Evolutionary conservation across 441 rosid genomes (phyloP), one percentile per base, ranked within the genome.

Genomic region (Pelargonium myrrhifolium): DNA sequence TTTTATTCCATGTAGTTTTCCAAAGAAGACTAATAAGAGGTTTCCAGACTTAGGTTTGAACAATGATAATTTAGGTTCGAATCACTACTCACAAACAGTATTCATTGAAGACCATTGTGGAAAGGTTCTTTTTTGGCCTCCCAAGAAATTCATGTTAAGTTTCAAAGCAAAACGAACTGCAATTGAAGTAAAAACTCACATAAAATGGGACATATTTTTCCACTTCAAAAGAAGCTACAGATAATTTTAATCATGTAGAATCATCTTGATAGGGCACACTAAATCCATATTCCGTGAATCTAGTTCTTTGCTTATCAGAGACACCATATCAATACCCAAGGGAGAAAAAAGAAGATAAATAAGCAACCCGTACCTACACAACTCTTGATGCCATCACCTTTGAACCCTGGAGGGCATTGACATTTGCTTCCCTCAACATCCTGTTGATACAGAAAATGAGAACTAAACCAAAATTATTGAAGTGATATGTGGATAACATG

Each of bases 341-440:
- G 55, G 55, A n/a, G n/a, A 56, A 21, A 37, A 37, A 37, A 39
- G 70, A 70, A 22, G 65, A 49, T 60, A 49, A 37, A 65, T 6
- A 4, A 68, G 49, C 31, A 42, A 45, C 9, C 64, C 83, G 78
- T 74, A 93, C 98, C 98, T 72, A 70, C 81, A 73, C 98, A 93
- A 65, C 76, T 87, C 71, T 86, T 89, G 71, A 84, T 76, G 72
- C 97, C 97, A 31, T 90, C 97, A 17, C 98, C 97, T 77, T 80
- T 86, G 65, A 90, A 89, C 53, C 97, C 98, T 17, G 80, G 72
- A 75, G 98, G 98, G 65, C 98, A 93, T 55, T 87, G 81, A 75
- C 98, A 93, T 74, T 84, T 87, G 59, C 74, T 82, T 70, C 69
- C 84, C 62, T 81, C 87, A 45, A 43, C 66, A 78, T 85, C 97